phyloP scores from a whole-genome alignment of 805 yeast genomes.

The Cyberlindnera amylophila region DNA sequence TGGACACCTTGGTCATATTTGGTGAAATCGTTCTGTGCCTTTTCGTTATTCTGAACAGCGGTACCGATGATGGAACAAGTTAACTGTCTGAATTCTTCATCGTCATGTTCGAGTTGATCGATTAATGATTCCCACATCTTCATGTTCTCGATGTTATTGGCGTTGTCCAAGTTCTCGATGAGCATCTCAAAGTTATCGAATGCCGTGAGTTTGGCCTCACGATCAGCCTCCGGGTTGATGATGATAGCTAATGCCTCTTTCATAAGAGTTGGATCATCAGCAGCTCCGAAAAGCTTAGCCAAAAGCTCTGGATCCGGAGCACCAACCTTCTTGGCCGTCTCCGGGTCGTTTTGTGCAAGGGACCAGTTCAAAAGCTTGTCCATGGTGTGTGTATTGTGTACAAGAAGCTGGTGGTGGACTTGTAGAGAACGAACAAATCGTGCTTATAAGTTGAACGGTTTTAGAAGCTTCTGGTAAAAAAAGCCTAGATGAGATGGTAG shows the following conservation, averaged over 20 bases:
- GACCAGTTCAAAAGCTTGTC: conserved; percentile 94
- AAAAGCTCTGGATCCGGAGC: conserved; percentile 76
- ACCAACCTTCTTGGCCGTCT: conserved; percentile 59
- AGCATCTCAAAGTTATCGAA: conserved; percentile 91
- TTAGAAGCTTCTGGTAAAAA: conserved; percentile 7
- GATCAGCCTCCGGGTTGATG: conserved; percentile 49
- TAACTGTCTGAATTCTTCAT: conserved; percentile 44
- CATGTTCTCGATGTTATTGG: conserved; percentile 83
- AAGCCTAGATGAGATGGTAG: conserved; percentile 2
- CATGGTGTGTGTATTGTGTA: conserved; percentile 41
- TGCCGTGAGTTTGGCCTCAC: conserved; percentile 68
- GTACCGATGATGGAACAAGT: conserved; percentile 81
- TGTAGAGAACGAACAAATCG: no score
- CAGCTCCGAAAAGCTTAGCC: conserved; percentile 69
- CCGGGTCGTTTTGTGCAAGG: conserved; percentile 73
- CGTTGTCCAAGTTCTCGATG: conserved; percentile 90
- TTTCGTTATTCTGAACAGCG: conserved; percentile 87
- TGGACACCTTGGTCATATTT: conserved; percentile 46
- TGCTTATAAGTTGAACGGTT: neutral
- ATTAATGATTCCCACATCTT: conserved; percentile 75
- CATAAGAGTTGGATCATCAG: conserved; percentile 90
- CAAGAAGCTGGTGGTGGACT: no score
- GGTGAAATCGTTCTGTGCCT: conserved; percentile 63
- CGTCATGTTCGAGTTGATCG: conserved; percentile 42
- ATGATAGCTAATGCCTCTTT: conserved; percentile 65